Evolutionary conservation across 805 yeast genomes (phyloP).

Genomic region (Metschnikowia noctiluminum): DNA sequence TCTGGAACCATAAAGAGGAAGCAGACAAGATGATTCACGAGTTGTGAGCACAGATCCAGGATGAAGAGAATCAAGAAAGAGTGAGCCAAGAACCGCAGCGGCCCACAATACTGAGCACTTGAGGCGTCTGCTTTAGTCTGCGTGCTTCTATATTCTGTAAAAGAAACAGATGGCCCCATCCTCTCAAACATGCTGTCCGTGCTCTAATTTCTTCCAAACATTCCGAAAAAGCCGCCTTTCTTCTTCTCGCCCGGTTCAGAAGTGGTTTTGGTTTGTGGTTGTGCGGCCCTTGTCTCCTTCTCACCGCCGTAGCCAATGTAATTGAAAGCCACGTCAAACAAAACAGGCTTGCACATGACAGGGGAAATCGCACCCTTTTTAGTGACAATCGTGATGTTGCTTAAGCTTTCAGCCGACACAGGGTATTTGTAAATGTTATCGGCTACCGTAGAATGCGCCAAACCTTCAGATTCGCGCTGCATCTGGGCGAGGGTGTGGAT

Average conservation of each 20-base stretch:
- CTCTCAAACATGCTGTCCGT: too few species aligned
- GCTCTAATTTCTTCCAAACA: conserved; percentile 50
- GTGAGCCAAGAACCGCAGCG: too few species aligned
- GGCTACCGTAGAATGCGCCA: conserved; percentile 27
- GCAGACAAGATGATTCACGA: neutral
- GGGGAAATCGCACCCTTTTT: conserved; percentile 43
- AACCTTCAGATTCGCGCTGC: conserved; percentile 22
- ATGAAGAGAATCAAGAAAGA: neutral
- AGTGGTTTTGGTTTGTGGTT: too few species aligned
- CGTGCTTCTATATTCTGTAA: too few species aligned
- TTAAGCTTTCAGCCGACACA: conserved; percentile 20
- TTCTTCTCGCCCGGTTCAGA: conserved; percentile 40
- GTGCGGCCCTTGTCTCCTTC: neutral
- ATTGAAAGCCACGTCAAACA: conserved; percentile 87
- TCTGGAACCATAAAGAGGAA: neutral
- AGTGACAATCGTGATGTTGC: conserved; percentile 23
- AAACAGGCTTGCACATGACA: conserved; percentile 78
- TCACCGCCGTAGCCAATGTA: conserved; percentile 55
- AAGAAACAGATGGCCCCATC: too few species aligned
- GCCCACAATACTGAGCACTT: too few species aligned
- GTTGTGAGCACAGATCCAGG: neutral
- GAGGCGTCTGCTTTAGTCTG: too few species aligned
- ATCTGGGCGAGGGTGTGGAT: conserved; percentile 49
- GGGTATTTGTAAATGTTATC: conserved; percentile 47
- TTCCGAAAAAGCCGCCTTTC: conserved; percentile 65